Percentiles rank a stretch among this genome's conserved stretches.
Conservation (phyloP, 176 grass and related monocot species). For the Secale cereale region DNA sequence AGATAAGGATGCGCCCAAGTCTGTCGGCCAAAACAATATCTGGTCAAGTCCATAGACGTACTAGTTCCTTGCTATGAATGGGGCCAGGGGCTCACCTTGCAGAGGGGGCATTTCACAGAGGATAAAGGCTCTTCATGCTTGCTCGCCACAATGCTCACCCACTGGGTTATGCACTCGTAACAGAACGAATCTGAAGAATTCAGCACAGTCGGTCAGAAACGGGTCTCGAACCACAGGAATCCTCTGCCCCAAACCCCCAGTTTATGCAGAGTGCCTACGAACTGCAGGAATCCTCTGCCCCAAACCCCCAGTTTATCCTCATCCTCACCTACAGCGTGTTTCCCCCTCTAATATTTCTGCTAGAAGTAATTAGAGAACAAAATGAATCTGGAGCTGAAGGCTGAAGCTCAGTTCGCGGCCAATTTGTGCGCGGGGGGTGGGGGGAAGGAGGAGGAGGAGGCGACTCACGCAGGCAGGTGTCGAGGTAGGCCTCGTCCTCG, state of each 20-base stretch:
- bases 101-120: constrained; percentile 61
- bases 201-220: background rate
- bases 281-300: no score
- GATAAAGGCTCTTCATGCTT: constrained; percentile 39
- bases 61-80: no score
- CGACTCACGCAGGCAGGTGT: constrained; percentile 61
- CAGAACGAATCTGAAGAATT: constrained; percentile 62
- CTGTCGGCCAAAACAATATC: background rate
- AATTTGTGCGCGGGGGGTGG: background rate
- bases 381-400: background rate
- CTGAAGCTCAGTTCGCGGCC: background rate
- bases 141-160: constrained; percentile 44
- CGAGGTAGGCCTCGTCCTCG: constrained; percentile 59
- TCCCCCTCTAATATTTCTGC: background rate
- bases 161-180: constrained; percentile 54
- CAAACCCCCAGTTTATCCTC: no score
- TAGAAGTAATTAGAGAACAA: background rate
- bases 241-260: background rate
- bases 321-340: background rate
- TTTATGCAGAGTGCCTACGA: background rate
- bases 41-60: background rate
- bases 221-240: background rate
- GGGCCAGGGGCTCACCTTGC: constrained; percentile 41
- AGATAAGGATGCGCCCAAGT: background rate
- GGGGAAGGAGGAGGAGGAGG: background rate